phyloP scores from a whole-genome alignment of 1,284 basidiomycete genomes.

The Ganoderma lingzhi region DNA sequence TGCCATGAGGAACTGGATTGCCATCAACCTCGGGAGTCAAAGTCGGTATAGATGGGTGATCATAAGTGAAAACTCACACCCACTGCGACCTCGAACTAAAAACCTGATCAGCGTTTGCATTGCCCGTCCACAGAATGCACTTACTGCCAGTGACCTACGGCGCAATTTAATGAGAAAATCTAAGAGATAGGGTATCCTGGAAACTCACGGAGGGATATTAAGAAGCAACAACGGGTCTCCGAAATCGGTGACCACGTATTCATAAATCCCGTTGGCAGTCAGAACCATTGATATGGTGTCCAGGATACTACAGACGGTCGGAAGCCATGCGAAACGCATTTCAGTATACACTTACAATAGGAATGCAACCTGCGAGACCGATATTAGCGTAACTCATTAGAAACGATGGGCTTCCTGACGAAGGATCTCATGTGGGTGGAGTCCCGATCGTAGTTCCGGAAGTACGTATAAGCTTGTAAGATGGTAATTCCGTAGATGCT shows the following conservation, averaged over 20 bases:
- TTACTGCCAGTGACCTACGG: background rate
- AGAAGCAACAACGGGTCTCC: background rate
- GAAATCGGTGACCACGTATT: background rate
- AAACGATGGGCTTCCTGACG: background rate
- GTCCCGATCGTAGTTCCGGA: background rate
- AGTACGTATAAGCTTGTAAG: background rate
- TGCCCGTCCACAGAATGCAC: background rate
- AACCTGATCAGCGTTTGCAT: too few relatives aligned
- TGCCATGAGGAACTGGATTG: background rate
- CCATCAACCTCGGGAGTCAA: too few relatives aligned
- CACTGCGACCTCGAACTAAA: too few relatives aligned
- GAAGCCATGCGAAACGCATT: background rate
- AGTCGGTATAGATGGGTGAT: too few relatives aligned
- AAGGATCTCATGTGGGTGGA: background rate
- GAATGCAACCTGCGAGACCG: background rate
- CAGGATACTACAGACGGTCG: background rate
- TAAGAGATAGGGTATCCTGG: rapidly evolving
- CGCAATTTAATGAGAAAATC: background rate
- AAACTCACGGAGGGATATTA: background rate
- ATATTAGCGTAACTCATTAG: background rate
- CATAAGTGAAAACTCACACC: too few relatives aligned
- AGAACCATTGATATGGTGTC: background rate
- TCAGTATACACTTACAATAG: background rate
- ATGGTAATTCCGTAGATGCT: background rate
- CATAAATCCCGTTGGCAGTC: background rate